Percentiles rank a stretch among this genome's conserved stretches.
Conservation (phyloP, 345 rosid species). For the Acer campestre region DNA sequence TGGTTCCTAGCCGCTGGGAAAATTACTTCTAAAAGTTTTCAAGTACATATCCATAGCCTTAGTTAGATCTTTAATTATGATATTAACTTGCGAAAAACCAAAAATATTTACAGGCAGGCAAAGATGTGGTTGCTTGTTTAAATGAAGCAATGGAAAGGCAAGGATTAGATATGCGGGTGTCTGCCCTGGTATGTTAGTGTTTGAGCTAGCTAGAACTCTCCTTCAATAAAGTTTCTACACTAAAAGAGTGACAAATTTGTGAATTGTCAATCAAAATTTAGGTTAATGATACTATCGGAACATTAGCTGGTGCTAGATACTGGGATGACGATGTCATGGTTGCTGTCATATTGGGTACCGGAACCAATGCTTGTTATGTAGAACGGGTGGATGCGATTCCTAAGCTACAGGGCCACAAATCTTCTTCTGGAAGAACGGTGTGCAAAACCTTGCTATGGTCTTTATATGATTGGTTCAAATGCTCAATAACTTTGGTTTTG, state of each 20-base stretch:
- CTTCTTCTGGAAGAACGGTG: constrained; percentile 46
- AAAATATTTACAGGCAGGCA: constrained; percentile 57
- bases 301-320: constrained; percentile 82
- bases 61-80: background rate
- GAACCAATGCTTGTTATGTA: constrained; percentile 92
- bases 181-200: constrained; percentile 61
- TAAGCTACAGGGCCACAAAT: constrained; percentile 44
- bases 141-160: constrained; percentile 78
- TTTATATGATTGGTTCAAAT: background rate
- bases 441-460: background rate
- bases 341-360: constrained; percentile 92
- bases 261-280: constrained; percentile 21
- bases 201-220: background rate
- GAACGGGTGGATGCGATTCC: constrained; percentile 67
- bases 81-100: background rate
- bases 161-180: constrained; percentile 72
- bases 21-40: too few relatives aligned
- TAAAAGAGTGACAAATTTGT: background rate
- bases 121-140: constrained; percentile 76
- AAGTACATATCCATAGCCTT: too few relatives aligned
- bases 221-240: background rate
- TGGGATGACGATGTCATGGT: constrained; percentile 85
- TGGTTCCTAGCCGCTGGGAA: background rate
- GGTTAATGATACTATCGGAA: constrained; percentile 85
- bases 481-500: background rate